These are phyloP conservation scores for Picochlorum costavermella DNA, from an alignment of 139 green algal genomes.

Conservation along the genomic window DNA sequence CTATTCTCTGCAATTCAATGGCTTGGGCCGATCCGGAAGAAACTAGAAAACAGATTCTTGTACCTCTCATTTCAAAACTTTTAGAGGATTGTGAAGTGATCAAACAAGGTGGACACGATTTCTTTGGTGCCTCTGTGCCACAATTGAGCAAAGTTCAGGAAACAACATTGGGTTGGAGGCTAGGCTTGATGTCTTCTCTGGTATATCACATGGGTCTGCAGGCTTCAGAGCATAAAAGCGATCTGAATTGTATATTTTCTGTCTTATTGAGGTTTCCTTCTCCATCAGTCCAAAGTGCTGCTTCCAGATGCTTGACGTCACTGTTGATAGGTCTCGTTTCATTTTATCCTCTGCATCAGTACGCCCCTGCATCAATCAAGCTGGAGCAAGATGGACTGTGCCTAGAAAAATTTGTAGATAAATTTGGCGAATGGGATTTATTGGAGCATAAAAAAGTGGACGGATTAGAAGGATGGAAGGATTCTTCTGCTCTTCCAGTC, in stretches of 20 bases:
- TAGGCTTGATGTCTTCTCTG: conserved; percentile 26
- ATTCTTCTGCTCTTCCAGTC: not conserved
- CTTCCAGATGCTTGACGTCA: conserved; percentile 15
- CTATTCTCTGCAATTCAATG: conserved; percentile 44
- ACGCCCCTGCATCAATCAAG: conserved; percentile 4
- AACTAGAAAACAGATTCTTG: conserved; percentile 27
- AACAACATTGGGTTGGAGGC: conserved; percentile 30
- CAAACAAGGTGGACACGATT: not conserved
- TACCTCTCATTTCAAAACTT: conserved; percentile 32
- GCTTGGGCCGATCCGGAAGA: conserved; percentile 31
- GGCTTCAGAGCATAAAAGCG: conserved; percentile 1
- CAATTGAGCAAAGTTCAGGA: conserved; percentile 29
- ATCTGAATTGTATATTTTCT: not conserved
- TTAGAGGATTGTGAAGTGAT: conserved; percentile 5
- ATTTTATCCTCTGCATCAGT: conserved; percentile 36
- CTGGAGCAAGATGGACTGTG: not conserved
- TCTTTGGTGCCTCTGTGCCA: not conserved
- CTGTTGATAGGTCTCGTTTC: conserved; percentile 16
- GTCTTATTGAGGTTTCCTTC: not conserved
- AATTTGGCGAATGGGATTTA: conserved; percentile 11
- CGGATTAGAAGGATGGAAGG: conserved; percentile 20
- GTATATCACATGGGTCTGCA: conserved; percentile 18
- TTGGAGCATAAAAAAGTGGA: not conserved
- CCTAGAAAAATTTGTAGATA: conserved; percentile 26
- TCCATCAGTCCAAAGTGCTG: conserved; percentile 23